These are phyloP conservation scores for Prunus persica DNA, from an alignment of 306 rosid genomes.

Conservation along the genomic window Prunus_persica_NCBIv2 NC_034015.1:17865501-17866000, in stretches of 20 bases:
- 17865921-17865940: too few relatives aligned
- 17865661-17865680: background rate
- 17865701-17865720: background rate
- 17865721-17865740: background rate
- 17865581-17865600: conserved; percentile 25
- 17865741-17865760: background rate
- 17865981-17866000: too few relatives aligned
- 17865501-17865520: conserved; percentile 48
- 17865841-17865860: background rate
- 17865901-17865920: too few relatives aligned
- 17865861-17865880: too few relatives aligned
- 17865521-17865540: conserved; percentile 54
- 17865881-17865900: too few relatives aligned
- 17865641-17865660: background rate
- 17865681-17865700: background rate
- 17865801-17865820: background rate
- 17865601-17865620: background rate
- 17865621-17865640: background rate
- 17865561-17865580: conserved; percentile 33
- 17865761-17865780: background rate
- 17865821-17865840: background rate
- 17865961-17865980: too few relatives aligned
- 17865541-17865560: conserved; percentile 32
- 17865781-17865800: background rate
- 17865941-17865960: too few relatives aligned